Base-by-base conservation (phyloP, 257 asterid genomes). In the Prunella vulgaris region DNA sequence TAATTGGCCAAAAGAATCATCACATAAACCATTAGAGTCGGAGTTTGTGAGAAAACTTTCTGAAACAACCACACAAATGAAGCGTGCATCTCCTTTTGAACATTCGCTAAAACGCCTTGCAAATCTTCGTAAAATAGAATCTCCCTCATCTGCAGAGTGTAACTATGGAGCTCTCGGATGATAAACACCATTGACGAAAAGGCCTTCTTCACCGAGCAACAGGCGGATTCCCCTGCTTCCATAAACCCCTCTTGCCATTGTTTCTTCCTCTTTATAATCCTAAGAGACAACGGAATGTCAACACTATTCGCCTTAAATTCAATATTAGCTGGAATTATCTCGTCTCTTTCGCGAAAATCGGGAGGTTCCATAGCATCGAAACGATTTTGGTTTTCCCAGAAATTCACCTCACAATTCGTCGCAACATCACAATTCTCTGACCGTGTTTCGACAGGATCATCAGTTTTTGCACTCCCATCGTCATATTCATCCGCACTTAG, bases 11-110 rank as follows among this genome's bases (percentile, higher is more conserved):
- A 83, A 14, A 94, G 85, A 62, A 91, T 91, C 99, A 94, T 94
- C 76, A 94, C 92, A 62, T 85, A 84, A 46, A 94, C 87, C 99
- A 94, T 94, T 51, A 94, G 68, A 49, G 92, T 91, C 0, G 99
- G 99, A 15, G 99, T 94, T 7, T 83, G 91, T 0, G 99, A 91
- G 78, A 94, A 94, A 5, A 94, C 97, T 62, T 86, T 93, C 88
- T 94, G 92, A 80, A 94, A 94, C 79, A 94, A 69, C 99, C 99
- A 94, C 24, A 91, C 98, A 38, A 94, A 94, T 1, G 99, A 89
- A 0, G 94, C 95, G 54, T 91, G 85, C 84, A 94, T 86, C 75
- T 94, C 99, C 74, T 73, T 85, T 52, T 87, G 97, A 35, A 89
- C 99, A 58, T 87, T 83, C 18, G 72, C 89, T 15, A 91, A 60